These are phyloP conservation scores for Pichia sp. DNA, from an alignment of 1,139 yeast species.

Conservation along the genomic window DNA sequence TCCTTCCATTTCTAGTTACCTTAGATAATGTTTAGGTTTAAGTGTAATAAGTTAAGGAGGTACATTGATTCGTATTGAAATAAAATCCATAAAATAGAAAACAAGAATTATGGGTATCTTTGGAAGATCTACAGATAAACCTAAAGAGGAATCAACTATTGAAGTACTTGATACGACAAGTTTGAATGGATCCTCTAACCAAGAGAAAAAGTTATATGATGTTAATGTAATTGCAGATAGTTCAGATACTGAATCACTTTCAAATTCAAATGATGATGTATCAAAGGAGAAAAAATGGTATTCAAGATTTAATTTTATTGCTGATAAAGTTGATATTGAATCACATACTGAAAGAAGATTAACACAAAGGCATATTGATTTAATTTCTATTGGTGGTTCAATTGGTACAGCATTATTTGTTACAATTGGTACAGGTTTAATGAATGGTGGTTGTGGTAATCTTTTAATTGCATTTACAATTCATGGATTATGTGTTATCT, in stretches of 20 bases:
- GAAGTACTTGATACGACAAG: not conserved
- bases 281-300: not conserved
- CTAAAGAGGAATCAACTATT: not conserved
- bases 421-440: conserved; percentile 60
- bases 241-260: not conserved
- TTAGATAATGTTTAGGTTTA: too few species aligned
- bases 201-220: not conserved
- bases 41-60: too few species aligned
- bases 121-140: not conserved
- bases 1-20: too few species aligned
- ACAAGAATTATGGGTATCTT: not conserved
- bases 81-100: too few species aligned
- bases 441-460: conserved; percentile 71
- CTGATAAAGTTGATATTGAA: not conserved
- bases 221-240: not conserved
- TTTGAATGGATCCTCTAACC: not conserved
- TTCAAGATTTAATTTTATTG: not conserved
- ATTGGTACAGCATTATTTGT: conserved; percentile 75
- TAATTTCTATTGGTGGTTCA: conserved; percentile 74
- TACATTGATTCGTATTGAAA: too few species aligned
- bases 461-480: conserved; percentile 52
- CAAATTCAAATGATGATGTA: not conserved
- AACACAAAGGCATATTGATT: conserved; percentile 57
- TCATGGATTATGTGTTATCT: conserved; percentile 36
- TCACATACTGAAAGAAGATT: conserved; percentile 11